Base-by-base conservation (phyloP, 139 green algal species). In the Auxenochlorella protothecoides region DNA sequence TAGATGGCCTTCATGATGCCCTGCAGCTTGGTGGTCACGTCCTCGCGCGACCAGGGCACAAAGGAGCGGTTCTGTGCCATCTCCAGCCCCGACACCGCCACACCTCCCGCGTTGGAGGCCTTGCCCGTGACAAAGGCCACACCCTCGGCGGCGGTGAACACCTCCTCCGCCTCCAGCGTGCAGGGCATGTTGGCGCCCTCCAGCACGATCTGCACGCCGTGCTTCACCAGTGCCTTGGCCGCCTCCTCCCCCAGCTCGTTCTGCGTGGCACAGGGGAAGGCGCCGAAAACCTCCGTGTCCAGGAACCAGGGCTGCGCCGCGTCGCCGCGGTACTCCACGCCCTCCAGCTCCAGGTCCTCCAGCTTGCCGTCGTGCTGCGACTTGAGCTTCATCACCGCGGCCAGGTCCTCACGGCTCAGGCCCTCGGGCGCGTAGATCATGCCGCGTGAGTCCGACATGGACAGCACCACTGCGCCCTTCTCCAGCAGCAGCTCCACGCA, bases 131-230 rank as follows among this genome's bases (percentile, higher is more conserved):
- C 27, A 52, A 73, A 75, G 6, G 14, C 5, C 65, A 80, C 16
- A 63, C 66, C 72, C 72, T 79, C 68, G 78, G 80, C 13, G 81
- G 85, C 68, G 67, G 88, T 76, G 72, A 85, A 88, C 44, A 79
- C 8, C 5, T 72, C 60, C 61, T 91, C 88, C 68, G 88, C 89
- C 8, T 87, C 83, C 13, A 68, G 66, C 51, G 79, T 89, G 65
- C 70, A 86, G 53, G 89, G 89, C 89, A 96, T 96, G 87, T 96
- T 96, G 71, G 89, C 89, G 15, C 89, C 89, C 78, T 96, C 89
- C 2, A 86, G 81, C 56, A 96, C 81, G 9, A 85, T 65, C 73
- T 82, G 87, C 59, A 78, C 80, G 15, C 88, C 89, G 44, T 78
- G 72, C 55, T 83, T 75, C 10, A 87, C 81, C 68, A 96, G 80